Percentiles rank a stretch among this genome's conserved stretches.
Evolutionary conservation across 2,329 filamentous ascomycete species (phyloP).

Genomic region (Hypoxylon sp.): DNA sequence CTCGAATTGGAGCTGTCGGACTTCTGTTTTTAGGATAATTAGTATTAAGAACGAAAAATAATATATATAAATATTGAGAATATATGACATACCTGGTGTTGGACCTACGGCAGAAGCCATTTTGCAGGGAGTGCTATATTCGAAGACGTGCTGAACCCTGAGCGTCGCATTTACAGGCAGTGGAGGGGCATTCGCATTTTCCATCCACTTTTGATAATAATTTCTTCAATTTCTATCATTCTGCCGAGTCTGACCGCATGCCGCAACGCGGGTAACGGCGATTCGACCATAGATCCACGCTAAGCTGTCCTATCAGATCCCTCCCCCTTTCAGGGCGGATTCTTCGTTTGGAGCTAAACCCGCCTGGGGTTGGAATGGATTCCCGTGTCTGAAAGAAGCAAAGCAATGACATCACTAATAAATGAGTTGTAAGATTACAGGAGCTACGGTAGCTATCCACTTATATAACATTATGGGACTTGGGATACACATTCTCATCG

Average conservation of each 20-base stretch:
- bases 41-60: constrained; percentile 12
- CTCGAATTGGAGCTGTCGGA: constrained; percentile 79
- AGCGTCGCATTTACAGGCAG: constrained; percentile 23
- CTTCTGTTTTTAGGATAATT: constrained; percentile 57
- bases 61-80: constrained; percentile 4
- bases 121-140: constrained; percentile 17
- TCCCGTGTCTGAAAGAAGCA: constrained; percentile 29
- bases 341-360: constrained; percentile 17
- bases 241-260: constrained; percentile 36
- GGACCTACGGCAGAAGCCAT: constrained; percentile 46
- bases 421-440: constrained; percentile 36
- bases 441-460: constrained; percentile 14
- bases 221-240: constrained; percentile 25
- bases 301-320: constrained; percentile 22
- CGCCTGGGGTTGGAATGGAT: constrained; percentile 12
- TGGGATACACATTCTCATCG: not conserved
- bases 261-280: constrained; percentile 3
- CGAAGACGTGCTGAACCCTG: constrained; percentile 21
- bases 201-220: constrained; percentile 29
- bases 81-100: constrained; percentile 48
- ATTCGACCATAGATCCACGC: constrained; percentile 27
- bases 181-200: constrained; percentile 41
- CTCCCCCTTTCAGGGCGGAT: constrained; percentile 19
- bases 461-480: constrained; percentile 14
- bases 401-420: constrained; percentile 42